Percentiles rank a stretch among this genome's conserved stretches.
These are phyloP conservation scores for Xylaria acuta DNA, from an alignment of 495 filamentous ascomycete species.

Conservation along the genomic window DNA sequence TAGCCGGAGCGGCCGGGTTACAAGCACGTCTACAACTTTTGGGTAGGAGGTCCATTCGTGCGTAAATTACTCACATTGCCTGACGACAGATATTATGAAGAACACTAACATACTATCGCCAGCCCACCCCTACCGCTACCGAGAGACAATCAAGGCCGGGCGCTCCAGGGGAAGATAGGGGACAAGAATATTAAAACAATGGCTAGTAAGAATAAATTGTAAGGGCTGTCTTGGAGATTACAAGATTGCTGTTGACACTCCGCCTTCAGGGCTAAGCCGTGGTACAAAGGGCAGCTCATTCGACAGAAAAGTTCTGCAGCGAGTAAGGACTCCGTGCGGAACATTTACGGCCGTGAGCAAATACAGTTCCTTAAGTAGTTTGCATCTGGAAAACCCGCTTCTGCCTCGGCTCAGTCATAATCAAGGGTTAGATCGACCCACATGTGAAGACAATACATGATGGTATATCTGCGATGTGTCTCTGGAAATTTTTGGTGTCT, in stretches of 20 bases:
- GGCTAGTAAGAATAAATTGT: background rate
- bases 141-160: background rate
- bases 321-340: background rate
- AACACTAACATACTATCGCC: background rate
- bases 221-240: background rate
- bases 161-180: background rate
- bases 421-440: background rate
- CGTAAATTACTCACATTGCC: background rate
- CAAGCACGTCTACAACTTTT: conserved; percentile 23
- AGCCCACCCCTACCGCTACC: background rate
- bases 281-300: background rate
- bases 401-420: background rate
- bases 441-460: background rate
- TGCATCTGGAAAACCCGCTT: background rate
- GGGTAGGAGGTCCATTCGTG: background rate
- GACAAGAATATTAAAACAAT: background rate
- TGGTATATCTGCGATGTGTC: background rate
- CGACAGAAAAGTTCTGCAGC: background rate
- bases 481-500: background rate
- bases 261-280: background rate
- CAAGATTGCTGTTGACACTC: background rate
- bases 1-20: conserved; percentile 21
- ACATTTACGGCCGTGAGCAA: background rate
- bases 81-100: background rate
- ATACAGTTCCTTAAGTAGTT: background rate